Base-by-base conservation (phyloP, 164 flowering plant species). In the Tinospora cordifolia region DNA sequence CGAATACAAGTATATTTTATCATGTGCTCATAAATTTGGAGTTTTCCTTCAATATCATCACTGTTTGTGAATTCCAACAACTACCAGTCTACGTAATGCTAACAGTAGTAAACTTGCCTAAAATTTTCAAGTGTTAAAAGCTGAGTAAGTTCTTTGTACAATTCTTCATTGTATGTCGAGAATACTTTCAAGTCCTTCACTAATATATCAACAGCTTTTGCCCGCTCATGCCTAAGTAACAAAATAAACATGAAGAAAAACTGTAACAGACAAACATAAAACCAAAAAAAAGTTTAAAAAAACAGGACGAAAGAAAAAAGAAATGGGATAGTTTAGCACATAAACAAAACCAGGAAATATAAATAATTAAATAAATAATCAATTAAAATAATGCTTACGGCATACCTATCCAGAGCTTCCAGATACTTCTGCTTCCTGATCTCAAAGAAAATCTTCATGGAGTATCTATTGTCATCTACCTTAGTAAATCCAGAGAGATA, bases 361-460 rank as follows among this genome's bases (percentile, higher is more conserved):
- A 8, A 19, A 64, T 6, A 64, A 54, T 17, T 9, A 17, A 22
- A 19, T 21, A 17, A 54, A 54, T 21, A 54, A 54, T 22, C 9
- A 30, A 58, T 8, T 24, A 65, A 65, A 41, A n/a, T 22, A n/a
- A 4, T 30, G 14, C n/a, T n/a, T n/a, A n/a, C n/a, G n/a, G n/a
- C 68, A 39, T 76, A 88, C 93, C 85, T 73, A 71, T 89, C 97
- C 22, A 91, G 87, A 0, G 95, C 95, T 80, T 91, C 97, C 8
- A 91, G 88, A 81, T 91, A 91, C 79, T 90, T 91, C 77, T 91
- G 97, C 79, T 90, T 91, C 74, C 95, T 82, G 54, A 91, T 91
- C 62, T 88, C 97, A 71, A 89, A 91, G 62, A 89, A 91, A 21
- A 91, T 89, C 84, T 91, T 91, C 92, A 87, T 91, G 0, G 97